Evolutionary conservation across 2,329 filamentous ascomycete species (phyloP).

Genomic region (Ophiostoma perfectum): DNA sequence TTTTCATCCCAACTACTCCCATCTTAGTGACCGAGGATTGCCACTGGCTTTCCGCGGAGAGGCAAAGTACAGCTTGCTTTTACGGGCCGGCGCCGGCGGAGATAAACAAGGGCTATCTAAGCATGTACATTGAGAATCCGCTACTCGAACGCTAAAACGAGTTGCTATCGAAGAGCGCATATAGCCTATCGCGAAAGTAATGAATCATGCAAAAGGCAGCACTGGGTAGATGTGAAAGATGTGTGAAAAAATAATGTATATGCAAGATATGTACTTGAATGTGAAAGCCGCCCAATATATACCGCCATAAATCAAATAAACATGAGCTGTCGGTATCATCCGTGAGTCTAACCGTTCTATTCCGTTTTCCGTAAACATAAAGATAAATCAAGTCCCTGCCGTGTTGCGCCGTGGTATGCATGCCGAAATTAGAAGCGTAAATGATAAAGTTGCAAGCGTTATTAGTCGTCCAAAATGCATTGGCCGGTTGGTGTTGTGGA

Average conservation of each 20-base stretch:
- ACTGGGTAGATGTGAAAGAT: too few relatives aligned
- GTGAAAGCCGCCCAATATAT: not conserved
- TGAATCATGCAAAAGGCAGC: too few relatives aligned
- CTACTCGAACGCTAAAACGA: too few relatives aligned
- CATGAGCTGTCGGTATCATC: not conserved
- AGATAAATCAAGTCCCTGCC: not conserved
- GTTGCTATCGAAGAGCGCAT: not conserved
- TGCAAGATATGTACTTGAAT: not conserved
- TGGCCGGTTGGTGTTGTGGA: not conserved
- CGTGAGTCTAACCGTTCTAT: not conserved
- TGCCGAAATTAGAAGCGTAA: not conserved
- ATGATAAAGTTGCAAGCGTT: slow-evolving; percentile 12
- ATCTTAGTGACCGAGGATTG: not conserved
- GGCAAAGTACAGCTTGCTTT: not conserved
- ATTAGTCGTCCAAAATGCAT: not conserved
- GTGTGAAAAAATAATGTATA: not conserved
- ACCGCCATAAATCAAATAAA: not conserved
- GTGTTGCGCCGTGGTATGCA: slow-evolving; percentile 9
- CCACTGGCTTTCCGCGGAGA: not conserved
- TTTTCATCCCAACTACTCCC: too few relatives aligned
- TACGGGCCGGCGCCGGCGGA: too few relatives aligned
- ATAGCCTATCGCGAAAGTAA: not conserved
- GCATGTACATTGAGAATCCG: too few relatives aligned
- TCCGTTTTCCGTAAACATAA: not conserved
- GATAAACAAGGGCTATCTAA: too few relatives aligned